Conservation (phyloP, 2,329 filamentous ascomycete species). For the Amesomyces nigricolor region DNA sequence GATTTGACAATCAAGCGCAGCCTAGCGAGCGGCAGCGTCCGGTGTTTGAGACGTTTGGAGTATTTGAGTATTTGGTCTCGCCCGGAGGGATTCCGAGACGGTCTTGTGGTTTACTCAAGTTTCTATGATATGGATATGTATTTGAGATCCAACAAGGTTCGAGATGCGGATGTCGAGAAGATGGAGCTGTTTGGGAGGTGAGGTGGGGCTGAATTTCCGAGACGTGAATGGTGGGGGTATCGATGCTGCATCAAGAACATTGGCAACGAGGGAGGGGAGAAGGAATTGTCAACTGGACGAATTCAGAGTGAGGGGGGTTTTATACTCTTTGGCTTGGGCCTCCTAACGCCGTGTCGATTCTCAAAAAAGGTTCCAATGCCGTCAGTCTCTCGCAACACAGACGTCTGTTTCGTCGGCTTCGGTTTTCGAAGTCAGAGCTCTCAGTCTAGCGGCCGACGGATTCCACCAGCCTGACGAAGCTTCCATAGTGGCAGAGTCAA, state of each 20-base stretch:
- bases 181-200: background rate
- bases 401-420: too few species aligned
- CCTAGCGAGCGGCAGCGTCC: background rate
- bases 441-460: too few species aligned
- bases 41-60: background rate
- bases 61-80: background rate
- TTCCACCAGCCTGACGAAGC: too few species aligned
- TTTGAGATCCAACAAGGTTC: background rate
- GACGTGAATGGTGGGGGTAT: slow-evolving; percentile 2
- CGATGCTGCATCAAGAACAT: background rate
- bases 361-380: too few species aligned
- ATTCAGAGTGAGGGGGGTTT: too few species aligned
- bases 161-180: background rate
- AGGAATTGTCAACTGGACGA: too few species aligned
- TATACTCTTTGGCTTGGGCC: too few species aligned
- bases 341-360: too few species aligned
- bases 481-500: too few species aligned
- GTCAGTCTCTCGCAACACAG: too few species aligned
- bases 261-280: too few species aligned
- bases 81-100: background rate
- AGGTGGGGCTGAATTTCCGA: background rate
- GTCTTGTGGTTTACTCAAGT: background rate
- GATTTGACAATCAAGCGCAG: slow-evolving; percentile 6
- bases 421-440: too few species aligned
- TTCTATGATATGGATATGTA: background rate